These are phyloP conservation scores for Tolypocladium ovalisporum DNA, from an alignment of 2,329 filamentous ascomycete genomes.

Conservation along the genomic window DNA sequence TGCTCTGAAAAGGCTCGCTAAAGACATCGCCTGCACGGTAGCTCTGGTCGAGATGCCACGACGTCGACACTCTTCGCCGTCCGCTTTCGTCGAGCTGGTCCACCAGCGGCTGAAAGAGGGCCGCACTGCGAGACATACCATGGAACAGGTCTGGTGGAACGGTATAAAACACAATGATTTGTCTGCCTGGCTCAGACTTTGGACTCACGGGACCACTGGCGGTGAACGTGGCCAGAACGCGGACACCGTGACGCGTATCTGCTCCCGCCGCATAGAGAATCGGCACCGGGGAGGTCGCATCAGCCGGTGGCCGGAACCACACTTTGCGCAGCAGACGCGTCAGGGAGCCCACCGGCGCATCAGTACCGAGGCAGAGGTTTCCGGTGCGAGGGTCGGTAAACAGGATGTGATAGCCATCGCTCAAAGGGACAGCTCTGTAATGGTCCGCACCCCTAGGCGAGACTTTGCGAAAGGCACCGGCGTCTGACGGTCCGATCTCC, in stretches of 20 bases:
- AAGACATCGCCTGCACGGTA: slow-evolving; percentile 10
- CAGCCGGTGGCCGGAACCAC: slow-evolving; percentile 30
- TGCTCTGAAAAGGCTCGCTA: slow-evolving; percentile 7
- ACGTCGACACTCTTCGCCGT: slow-evolving; percentile 4
- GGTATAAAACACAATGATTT: slow-evolving; percentile 46
- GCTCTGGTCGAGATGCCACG: slow-evolving; percentile 10
- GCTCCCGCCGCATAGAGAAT: slow-evolving; percentile 43
- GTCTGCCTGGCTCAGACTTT: slow-evolving; percentile 10
- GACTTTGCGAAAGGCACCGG: slow-evolving; percentile 13
- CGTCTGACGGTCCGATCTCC: neutral
- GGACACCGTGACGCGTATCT: slow-evolving; percentile 46
- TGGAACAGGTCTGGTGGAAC: slow-evolving; percentile 46
- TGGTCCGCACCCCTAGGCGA: slow-evolving; percentile 41
- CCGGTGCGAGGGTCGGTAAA: slow-evolving; percentile 50
- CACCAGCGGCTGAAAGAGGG: slow-evolving; percentile 3
- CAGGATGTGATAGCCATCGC: slow-evolving; percentile 53
- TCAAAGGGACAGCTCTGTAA: slow-evolving; percentile 52
- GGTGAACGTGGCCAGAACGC: slow-evolving; percentile 46
- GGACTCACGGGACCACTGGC: slow-evolving; percentile 12
- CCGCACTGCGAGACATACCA: slow-evolving; percentile 13
- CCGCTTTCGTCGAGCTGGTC: slow-evolving; percentile 2
- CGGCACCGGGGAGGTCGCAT: slow-evolving; percentile 24
- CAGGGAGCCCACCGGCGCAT: slow-evolving; percentile 41
- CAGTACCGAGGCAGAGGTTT: slow-evolving; percentile 48
- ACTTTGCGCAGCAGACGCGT: slow-evolving; percentile 47